Conservation (phyloP, 805 yeast species). For the Candida palmyrensis region DNA sequence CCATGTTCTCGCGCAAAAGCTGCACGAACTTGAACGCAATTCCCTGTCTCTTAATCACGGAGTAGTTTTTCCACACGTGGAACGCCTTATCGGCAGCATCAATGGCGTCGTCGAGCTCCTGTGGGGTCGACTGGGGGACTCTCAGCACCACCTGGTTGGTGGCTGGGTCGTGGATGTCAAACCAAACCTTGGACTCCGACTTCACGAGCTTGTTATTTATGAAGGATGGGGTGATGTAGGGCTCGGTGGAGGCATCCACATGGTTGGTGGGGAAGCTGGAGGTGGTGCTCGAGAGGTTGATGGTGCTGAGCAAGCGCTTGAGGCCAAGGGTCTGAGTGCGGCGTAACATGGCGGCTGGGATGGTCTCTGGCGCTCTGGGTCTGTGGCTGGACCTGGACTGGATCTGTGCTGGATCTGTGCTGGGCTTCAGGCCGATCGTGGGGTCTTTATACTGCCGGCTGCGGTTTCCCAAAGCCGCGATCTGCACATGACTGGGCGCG, state of each 20-base stretch:
- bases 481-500: too few species aligned
- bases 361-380: too few species aligned
- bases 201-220: conserved; percentile 46
- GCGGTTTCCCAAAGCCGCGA: too few species aligned
- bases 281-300: conserved; percentile 27
- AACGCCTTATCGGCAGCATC: conserved; percentile 62
- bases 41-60: conserved; percentile 66
- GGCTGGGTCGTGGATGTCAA: conserved; percentile 71
- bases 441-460: too few species aligned
- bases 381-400: too few species aligned
- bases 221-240: conserved; percentile 48
- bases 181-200: conserved; percentile 52
- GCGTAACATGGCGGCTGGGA: not conserved
- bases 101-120: conserved; percentile 61
- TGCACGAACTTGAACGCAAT: conserved; percentile 65
- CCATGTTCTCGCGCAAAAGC: conserved; percentile 60
- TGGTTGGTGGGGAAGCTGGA: conserved; percentile 39
- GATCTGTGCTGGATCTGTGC: too few species aligned
- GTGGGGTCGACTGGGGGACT: conserved; percentile 69
- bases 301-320: conserved; percentile 47
- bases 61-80: conserved; percentile 47
- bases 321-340: not conserved
- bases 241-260: conserved; percentile 27
- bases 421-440: too few species aligned
- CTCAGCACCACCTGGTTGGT: conserved; percentile 60